Conservation (phyloP, 2,329 filamentous ascomycete genomes). For the Botrytis porri region DNA sequence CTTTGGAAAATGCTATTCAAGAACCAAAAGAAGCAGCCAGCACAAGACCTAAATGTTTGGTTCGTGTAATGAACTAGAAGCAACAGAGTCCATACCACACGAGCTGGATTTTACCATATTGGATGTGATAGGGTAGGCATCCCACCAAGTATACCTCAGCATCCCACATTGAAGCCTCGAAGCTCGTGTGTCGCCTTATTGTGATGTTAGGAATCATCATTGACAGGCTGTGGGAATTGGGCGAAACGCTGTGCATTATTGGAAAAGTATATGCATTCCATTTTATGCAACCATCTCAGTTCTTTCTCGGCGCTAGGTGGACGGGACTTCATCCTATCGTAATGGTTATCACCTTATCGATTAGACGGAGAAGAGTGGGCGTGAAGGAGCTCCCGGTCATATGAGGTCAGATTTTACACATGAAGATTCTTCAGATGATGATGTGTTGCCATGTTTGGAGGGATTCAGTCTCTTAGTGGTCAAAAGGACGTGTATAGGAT, state of each 20-base stretch:
- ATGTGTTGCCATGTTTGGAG: too few relatives aligned
- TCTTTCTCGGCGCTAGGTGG: not conserved
- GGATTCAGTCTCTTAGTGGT: not conserved
- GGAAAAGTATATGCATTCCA: conserved; percentile 2
- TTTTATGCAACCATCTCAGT: conserved; percentile 14
- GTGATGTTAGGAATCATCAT: not conserved
- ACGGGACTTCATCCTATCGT: not conserved
- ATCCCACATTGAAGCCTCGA: not conserved
- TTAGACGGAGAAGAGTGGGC: conserved; percentile 4
- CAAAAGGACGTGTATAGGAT: not conserved
- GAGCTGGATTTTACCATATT: not conserved
- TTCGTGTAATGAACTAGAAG: not conserved
- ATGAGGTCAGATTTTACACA: conserved; percentile 12
- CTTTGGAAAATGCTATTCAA: not conserved
- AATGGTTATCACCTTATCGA: conserved; percentile 17
- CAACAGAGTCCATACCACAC: not conserved
- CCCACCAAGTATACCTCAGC: not conserved
- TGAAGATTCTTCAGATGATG: not conserved
- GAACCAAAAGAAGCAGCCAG: conserved; percentile 1
- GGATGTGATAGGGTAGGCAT: conserved; percentile 5
- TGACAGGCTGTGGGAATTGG: conserved; percentile 12
- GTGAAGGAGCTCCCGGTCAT: not conserved
- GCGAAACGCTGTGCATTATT: conserved; percentile 20
- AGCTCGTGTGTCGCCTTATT: not conserved
- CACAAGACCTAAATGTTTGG: not conserved